Evolutionary conservation across 345 rosid genomes (phyloP), one percentile per base, ranked within the genome.

Genomic region (Euphorbia tirucalli): DNA sequence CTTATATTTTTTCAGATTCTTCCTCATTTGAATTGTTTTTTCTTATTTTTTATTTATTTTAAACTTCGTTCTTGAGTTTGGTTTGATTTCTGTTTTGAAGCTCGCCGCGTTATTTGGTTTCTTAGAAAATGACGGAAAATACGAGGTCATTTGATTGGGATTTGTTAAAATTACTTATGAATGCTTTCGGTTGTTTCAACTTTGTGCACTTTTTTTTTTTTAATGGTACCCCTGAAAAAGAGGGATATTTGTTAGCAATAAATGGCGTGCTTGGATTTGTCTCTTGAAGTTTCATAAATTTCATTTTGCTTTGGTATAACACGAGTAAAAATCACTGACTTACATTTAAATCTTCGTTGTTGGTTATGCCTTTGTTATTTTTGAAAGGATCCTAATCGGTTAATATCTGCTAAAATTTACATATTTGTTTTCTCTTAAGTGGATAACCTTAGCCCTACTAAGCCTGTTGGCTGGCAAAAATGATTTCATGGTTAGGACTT

Each of bases 61-160:
- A 3, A 58, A 22, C 3, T 58, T 2, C 15, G 61, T 58, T 27
- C 27, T 58, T 69, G 24, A 5, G 10, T 69, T 50, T 24, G 50
- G 31, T 69, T 35, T 19, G 35, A 30, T 16, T 28, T n/a, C 24
- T 48, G 25, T 69, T 41, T 56, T 55, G 75, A 41, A 25, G 41
- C 39, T 57, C 44, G 59, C 41, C 35, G 59, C 46, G 5, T 6
- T 66, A 24, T 73, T 65, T 65, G 32, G 55, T 57, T 41, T 30
- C 65, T 57, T 25, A 1, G 71, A 58, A 59, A 46, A 66, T 48
- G 57, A 13, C 60, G n/a, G 73, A 41, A 73, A 56, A 13, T 66
- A 13, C 27, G 27, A 22, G n/a, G 24, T 16, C 1, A n/a, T 18
- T 60, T 48, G 65, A n/a, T 75, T 54, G 32, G 69, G 78, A 49